Conservation (phyloP, 768 basidiomycete species). For the Tricholoma saponaceum region DNA sequence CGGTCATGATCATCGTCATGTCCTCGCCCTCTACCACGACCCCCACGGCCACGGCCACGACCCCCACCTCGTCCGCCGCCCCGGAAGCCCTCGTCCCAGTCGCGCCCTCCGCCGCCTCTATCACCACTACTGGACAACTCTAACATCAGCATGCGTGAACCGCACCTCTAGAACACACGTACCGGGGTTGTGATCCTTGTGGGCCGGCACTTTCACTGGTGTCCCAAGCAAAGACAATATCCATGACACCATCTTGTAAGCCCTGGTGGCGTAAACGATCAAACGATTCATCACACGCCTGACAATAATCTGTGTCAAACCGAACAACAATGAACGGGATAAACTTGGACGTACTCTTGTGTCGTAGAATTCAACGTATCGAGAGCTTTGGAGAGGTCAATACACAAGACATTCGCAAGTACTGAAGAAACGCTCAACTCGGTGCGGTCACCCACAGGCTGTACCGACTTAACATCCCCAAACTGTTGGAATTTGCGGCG, state of each 20-base stretch:
- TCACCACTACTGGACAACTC: conserved; percentile 24
- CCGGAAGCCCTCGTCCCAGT: conserved; percentile 31
- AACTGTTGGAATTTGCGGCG: conserved; percentile 83
- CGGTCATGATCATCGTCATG: conserved; percentile 46
- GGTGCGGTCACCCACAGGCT: conserved; percentile 55
- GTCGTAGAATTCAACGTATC: conserved; percentile 94
- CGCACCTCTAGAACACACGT: conserved; percentile 3
- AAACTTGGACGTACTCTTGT: conserved; percentile 52
- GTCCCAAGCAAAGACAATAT: conserved; percentile 87
- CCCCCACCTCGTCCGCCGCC: conserved; percentile 34
- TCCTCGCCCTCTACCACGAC: conserved; percentile 35
- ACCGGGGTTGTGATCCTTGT: conserved; percentile 17
- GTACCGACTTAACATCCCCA: conserved; percentile 85
- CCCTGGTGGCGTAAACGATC: conserved; percentile 78
- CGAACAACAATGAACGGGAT: conserved; percentile 3
- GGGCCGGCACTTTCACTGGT: conserved; percentile 52
- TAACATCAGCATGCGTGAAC: not conserved
- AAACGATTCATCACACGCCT: conserved; percentile 77
- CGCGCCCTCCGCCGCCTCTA: conserved; percentile 27
- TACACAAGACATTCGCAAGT: not conserved
- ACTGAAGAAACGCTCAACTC: conserved; percentile 39
- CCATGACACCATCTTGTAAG: conserved; percentile 83
- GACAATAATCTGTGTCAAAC: not conserved
- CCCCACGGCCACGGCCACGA: conserved; percentile 37
- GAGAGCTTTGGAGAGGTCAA: conserved; percentile 51